Evolutionary conservation across 202 grass and related monocot species (phyloP), one percentile per base, ranked within the genome.

Genomic region (Cymbopogon flexuosus): DNA sequence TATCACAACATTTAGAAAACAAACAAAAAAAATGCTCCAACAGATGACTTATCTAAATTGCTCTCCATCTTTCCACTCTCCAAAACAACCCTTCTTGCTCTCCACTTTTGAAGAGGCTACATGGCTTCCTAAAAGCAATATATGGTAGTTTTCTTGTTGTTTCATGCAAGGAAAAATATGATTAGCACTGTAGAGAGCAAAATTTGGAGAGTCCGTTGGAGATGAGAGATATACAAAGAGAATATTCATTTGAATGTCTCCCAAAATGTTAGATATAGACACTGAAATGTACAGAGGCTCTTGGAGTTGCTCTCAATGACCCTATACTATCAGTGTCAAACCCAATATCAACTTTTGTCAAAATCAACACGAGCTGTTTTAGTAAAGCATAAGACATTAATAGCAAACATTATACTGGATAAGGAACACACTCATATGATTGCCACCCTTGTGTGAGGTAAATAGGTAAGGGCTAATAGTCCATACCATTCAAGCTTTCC

Each of bases 401-500:
- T 46, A 70, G 70, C 13, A 56, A 76, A 35, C 30, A 18, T 3
- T 59, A 30, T 78, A 78, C 5, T 59, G 6, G 27, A 62, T 19
- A 87, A 72, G 36, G 61, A 87, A 83, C 19, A 74, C 10, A 79
- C 39, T 27, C 39, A 63, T 61, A 68, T 36, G n/a, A 56, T 54
- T 56, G 33, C 24, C 3, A 1, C 24, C 19, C 59, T n/a, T 23
- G 46, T 6, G 57, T 29, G 45, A 41, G 15, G 40, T 39, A 79
- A 83, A 34, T 40, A 37, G 21, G 36, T 35, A 12, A 73, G 36
- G 41, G 43, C 57, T 57, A 77, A 62, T 64, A 81, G 6, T 18
- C 27, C 78, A 77, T 87, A 97, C 92, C 95, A 94, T 79, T 97
- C 88, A 70, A 97, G 88, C 82, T 93, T 97, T 70, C 91, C 95